Evolutionary conservation across 2,329 filamentous ascomycete genomes (phyloP).

Genomic region (Tolypocladium ophioglossoides): DNA sequence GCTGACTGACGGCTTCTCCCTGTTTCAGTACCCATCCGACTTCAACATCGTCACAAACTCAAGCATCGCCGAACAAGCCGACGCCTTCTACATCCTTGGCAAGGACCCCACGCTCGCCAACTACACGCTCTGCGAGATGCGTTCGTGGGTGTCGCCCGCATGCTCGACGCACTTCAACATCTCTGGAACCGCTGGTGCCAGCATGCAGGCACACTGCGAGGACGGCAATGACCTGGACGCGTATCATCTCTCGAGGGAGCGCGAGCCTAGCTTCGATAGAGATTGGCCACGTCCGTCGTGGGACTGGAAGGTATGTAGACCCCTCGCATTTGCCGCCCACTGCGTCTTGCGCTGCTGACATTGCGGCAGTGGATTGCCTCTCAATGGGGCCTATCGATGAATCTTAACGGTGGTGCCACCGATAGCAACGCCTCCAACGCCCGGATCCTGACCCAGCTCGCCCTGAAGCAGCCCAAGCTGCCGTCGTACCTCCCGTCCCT

Average conservation of each 20-base stretch:
- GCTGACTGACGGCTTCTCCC: background rate
- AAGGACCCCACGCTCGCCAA: conserved; percentile 30
- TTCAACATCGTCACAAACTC: conserved; percentile 59
- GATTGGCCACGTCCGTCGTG: conserved; percentile 19
- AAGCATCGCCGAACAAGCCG: conserved; percentile 22
- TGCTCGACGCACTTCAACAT: conserved; percentile 56
- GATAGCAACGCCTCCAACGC: conserved; percentile 49
- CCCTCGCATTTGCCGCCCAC: accelerated
- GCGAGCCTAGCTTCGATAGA: conserved; percentile 8
- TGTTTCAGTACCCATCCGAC: conserved; percentile 37
- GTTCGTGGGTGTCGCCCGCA: conserved; percentile 49
- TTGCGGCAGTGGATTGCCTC: conserved; percentile 30
- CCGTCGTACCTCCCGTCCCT: conserved; percentile 49
- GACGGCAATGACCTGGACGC: conserved; percentile 40
- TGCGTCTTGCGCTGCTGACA: conserved; percentile 1
- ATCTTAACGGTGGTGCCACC: conserved; percentile 43
- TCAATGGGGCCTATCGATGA: conserved; percentile 43
- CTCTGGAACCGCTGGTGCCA: conserved; percentile 45
- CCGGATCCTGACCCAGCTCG: conserved; percentile 43
- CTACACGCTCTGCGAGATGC: conserved; percentile 59
- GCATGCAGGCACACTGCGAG: conserved; percentile 51
- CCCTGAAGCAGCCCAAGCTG: conserved; percentile 31
- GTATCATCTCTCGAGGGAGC: conserved; percentile 36
- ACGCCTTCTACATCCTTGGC: conserved; percentile 57
- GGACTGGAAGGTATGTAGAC: conserved; percentile 37